Conservation (phyloP, 1,284 basidiomycete species). For the Cutaneotrichosporon cavernicola region DNA sequence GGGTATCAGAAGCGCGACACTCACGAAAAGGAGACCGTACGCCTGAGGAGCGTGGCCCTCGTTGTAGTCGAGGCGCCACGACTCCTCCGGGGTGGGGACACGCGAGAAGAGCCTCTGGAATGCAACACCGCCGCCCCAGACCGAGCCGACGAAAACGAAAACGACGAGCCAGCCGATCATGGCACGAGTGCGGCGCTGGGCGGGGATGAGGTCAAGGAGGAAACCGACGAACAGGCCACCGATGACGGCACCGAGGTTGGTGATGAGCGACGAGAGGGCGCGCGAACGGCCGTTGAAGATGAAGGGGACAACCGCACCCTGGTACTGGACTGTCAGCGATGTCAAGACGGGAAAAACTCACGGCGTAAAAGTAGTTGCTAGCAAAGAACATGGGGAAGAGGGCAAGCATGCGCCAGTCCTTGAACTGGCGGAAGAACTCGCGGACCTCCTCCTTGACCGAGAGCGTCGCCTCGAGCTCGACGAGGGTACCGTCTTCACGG, state of each 20-base stretch:
- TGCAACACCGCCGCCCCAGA: conserved; percentile 44
- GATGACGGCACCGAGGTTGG: conserved; percentile 40
- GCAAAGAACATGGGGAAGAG: conserved; percentile 47
- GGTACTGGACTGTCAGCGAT: conserved; percentile 23
- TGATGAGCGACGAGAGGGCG: conserved; percentile 39
- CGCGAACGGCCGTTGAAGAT: conserved; percentile 45
- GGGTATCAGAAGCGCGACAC: not conserved
- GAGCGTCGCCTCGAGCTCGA: conserved; percentile 33
- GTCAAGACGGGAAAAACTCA: too few species aligned
- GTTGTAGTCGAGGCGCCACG: conserved; percentile 15
- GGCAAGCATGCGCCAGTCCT: conserved; percentile 41
- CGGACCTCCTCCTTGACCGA: conserved; percentile 33
- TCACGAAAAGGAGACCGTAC: conserved; percentile 24
- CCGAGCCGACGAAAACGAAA: conserved; percentile 28
- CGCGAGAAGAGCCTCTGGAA: conserved; percentile 34
- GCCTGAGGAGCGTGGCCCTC: conserved; percentile 11
- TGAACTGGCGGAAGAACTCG: conserved; percentile 35
- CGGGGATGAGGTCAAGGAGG: conserved; percentile 41
- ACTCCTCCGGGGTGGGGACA: not conserved
- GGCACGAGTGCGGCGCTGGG: conserved; percentile 37
- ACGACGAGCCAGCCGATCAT: conserved; percentile 35
- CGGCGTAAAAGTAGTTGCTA: conserved; percentile 43
- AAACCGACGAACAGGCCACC: conserved; percentile 47
- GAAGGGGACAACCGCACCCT: conserved; percentile 40
- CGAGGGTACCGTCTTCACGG: conserved; percentile 42